Conservation (phyloP, 148 eudicot genomes). For the Selenicereus undatus region DNA sequence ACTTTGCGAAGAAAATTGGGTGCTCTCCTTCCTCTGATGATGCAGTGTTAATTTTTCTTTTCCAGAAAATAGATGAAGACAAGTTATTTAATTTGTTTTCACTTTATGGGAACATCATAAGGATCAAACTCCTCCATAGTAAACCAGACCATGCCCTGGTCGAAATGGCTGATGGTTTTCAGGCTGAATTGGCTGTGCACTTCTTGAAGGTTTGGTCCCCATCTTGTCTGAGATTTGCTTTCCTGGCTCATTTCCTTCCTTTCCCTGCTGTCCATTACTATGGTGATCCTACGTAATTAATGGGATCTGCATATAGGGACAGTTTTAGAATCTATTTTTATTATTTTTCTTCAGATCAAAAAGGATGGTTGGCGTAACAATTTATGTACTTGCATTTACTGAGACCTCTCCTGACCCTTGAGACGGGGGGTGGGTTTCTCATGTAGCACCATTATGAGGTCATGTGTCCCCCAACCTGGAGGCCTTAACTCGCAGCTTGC, state of each 20-base stretch:
- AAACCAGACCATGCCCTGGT: constrained; percentile 97
- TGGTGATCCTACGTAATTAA: too few species aligned
- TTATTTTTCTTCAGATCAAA: too few species aligned
- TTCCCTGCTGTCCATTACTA: not conserved
- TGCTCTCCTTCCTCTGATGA: constrained; percentile 1
- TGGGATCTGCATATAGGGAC: not conserved
- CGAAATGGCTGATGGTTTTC: constrained; percentile 97
- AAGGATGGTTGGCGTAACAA: not conserved
- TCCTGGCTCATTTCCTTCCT: not conserved
- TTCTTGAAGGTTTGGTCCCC: constrained; percentile 69
- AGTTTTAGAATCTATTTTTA: too few species aligned
- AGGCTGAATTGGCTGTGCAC: constrained; percentile 95
- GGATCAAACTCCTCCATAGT: constrained; percentile 86
- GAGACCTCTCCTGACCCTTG: not conserved
- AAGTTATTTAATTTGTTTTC: constrained; percentile 92
- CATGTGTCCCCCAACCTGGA: not conserved
- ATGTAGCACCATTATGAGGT: too few species aligned
- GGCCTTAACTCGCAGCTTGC: not conserved
- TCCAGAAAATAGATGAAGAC: constrained; percentile 85
- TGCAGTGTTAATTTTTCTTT: not conserved
- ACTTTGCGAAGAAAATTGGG: not conserved
- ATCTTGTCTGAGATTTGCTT: not conserved
- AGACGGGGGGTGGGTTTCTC: not conserved
- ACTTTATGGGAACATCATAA: constrained; percentile 84
- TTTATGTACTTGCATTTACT: not conserved